Conservation (phyloP, 2,329 filamentous ascomycete species). For the Zymoseptoria pseudotritici region DNA sequence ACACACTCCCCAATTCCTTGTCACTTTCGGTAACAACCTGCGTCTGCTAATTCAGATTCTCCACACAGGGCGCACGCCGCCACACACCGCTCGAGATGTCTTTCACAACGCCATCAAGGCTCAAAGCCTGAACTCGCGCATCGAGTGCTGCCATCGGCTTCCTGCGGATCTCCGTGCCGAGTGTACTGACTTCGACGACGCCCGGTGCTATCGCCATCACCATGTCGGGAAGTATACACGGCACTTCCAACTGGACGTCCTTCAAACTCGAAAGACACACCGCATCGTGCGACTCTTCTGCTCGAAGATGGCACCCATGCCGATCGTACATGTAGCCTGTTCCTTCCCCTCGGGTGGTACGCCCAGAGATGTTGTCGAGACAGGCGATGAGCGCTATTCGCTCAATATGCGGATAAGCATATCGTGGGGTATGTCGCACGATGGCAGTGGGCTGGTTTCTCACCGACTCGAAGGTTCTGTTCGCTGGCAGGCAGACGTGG, state of each 20-base stretch:
- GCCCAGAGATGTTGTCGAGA: not conserved
- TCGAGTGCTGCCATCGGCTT: not conserved
- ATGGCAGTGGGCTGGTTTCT: not conserved
- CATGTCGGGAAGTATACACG: not conserved
- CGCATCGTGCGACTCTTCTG: not conserved
- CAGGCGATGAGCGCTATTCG: not conserved
- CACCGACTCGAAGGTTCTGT: not conserved
- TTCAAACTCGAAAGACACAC: not conserved
- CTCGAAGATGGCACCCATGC: not conserved
- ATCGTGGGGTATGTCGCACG: not conserved
- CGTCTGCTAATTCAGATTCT: not conserved
- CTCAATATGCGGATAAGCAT: not conserved
- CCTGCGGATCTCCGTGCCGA: not conserved
- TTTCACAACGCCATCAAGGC: not conserved
- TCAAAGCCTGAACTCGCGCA: not conserved
- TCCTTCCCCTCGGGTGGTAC: not conserved
- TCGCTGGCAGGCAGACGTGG: not conserved
- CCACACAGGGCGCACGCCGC: not conserved
- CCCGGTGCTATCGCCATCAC: not conserved
- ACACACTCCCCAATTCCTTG: too few species aligned
- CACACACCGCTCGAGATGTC: not conserved
- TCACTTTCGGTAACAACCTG: too few species aligned
- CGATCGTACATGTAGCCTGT: not conserved
- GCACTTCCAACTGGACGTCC: not conserved
- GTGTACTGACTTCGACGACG: not conserved